Evolutionary conservation across 2,329 filamentous ascomycete genomes (phyloP).

Genomic region (Trichoderma sp.): DNA sequence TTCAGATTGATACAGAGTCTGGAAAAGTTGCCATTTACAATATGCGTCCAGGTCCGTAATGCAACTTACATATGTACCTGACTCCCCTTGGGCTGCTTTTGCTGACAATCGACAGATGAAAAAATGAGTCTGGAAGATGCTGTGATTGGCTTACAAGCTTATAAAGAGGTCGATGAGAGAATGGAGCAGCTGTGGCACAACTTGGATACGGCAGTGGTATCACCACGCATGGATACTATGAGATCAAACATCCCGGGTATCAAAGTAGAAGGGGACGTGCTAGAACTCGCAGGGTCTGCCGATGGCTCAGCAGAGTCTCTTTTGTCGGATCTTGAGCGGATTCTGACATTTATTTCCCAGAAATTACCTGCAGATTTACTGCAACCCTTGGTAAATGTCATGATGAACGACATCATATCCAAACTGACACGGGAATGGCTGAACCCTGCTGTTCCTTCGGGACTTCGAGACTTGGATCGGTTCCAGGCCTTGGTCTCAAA

Average conservation of each 20-base stretch:
- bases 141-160: constrained; percentile 58
- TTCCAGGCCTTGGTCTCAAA: constrained; percentile 72
- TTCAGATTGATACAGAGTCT: constrained; percentile 61
- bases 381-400: constrained; percentile 62
- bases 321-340: constrained; percentile 54
- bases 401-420: constrained; percentile 70
- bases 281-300: constrained; percentile 47
- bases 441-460: constrained; percentile 72
- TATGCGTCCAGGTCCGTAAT: constrained; percentile 49
- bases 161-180: constrained; percentile 61
- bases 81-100: not conserved
- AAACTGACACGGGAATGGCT: constrained; percentile 75
- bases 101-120: constrained; percentile 43
- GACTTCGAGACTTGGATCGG: constrained; percentile 66
- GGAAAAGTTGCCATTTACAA: constrained; percentile 59
- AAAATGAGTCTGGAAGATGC: constrained; percentile 57
- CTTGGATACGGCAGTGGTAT: constrained; percentile 62
- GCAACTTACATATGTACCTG: not conserved
- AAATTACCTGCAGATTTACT: constrained; percentile 58
- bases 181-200: constrained; percentile 64
- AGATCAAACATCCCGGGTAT: constrained; percentile 43
- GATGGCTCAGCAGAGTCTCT: constrained; percentile 52
- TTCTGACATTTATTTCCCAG: constrained; percentile 55
- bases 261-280: constrained; percentile 43
- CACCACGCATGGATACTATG: constrained; percentile 56